Percentiles rank a stretch among this genome's conserved stretches.
Evolutionary conservation across 2,329 filamentous ascomycete genomes (phyloP).

Genomic region (Westerdykella sp.): DNA sequence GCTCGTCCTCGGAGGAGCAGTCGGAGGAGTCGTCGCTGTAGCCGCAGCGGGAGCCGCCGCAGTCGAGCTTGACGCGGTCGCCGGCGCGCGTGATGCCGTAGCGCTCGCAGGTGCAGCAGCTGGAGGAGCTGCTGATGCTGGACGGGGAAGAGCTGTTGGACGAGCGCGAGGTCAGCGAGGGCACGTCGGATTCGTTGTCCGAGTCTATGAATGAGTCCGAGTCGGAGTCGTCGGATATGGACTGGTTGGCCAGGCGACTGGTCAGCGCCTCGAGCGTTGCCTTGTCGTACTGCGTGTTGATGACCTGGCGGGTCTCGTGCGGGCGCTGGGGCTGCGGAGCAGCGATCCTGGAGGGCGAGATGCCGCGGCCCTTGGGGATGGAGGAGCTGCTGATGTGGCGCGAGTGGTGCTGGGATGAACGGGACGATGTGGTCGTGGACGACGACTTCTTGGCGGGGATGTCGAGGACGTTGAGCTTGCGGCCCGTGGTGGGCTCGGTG

Average conservation of each 20-base stretch:
- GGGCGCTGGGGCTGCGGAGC: slow-evolving; percentile 86
- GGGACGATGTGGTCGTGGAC: slow-evolving; percentile 39
- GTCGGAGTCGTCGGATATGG: slow-evolving; percentile 56
- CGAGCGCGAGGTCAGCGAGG: slow-evolving; percentile 51
- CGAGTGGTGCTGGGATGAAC: slow-evolving; percentile 43
- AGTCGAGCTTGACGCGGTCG: slow-evolving; percentile 93
- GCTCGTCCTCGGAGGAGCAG: slow-evolving; percentile 65
- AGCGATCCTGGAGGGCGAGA: slow-evolving; percentile 83
- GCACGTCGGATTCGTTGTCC: slow-evolving; percentile 59
- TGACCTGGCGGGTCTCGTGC: slow-evolving; percentile 79
- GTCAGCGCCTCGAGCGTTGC: slow-evolving; percentile 74
- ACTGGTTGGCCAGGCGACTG: slow-evolving; percentile 65
- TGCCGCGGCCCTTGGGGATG: slow-evolving; percentile 79
- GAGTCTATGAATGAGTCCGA: slow-evolving; percentile 54
- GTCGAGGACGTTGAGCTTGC: slow-evolving; percentile 95
- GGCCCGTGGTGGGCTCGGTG: slow-evolving; percentile 92
- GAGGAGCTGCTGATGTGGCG: slow-evolving; percentile 53
- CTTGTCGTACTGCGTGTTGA: slow-evolving; percentile 72
- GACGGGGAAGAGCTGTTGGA: slow-evolving; percentile 65
- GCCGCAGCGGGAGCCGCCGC: slow-evolving; percentile 80
- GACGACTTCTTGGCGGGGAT: slow-evolving; percentile 55
- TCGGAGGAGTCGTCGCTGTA: slow-evolving; percentile 65
- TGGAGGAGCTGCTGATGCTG: slow-evolving; percentile 50
- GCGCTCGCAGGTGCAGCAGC: slow-evolving; percentile 84
- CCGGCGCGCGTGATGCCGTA: slow-evolving; percentile 93